Evolutionary conservation across 257 asterid genomes (phyloP).

Genomic region (Solanum acaule): DNA sequence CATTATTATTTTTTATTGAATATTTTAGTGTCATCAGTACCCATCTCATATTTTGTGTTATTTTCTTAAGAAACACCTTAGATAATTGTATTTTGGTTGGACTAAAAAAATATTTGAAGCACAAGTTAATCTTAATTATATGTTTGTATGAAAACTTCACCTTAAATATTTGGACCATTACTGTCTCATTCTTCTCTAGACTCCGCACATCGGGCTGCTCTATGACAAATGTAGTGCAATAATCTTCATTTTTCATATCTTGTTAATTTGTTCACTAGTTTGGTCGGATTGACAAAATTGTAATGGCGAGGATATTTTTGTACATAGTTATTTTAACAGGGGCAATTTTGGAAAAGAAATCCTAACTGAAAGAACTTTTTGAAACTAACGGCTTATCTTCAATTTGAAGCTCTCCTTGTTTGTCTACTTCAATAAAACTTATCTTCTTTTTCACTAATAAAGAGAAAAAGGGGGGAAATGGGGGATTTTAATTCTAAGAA

Average conservation of each 20-base stretch:
- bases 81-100: too few species aligned
- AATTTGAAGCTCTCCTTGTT: background rate
- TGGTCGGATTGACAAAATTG: background rate
- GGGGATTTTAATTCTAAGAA: background rate
- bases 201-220: background rate
- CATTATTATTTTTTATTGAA: too few species aligned
- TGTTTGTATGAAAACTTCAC: too few species aligned
- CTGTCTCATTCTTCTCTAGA: too few species aligned
- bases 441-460: background rate
- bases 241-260: background rate
- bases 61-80: too few species aligned
- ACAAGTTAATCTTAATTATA: too few species aligned
- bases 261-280: background rate
- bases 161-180: too few species aligned
- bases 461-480: background rate
- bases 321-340: background rate
- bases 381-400: conserved; percentile 16
- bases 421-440: conserved; percentile 3
- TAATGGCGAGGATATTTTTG: background rate
- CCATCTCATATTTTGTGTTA: too few species aligned
- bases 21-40: too few species aligned
- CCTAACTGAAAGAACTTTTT: background rate
- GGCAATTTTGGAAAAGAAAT: background rate
- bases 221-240: background rate
- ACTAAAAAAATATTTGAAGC: too few species aligned